Evolutionary conservation across 345 rosid species (phyloP).

Genomic region (Chamaenerion angustifolium): DNA sequence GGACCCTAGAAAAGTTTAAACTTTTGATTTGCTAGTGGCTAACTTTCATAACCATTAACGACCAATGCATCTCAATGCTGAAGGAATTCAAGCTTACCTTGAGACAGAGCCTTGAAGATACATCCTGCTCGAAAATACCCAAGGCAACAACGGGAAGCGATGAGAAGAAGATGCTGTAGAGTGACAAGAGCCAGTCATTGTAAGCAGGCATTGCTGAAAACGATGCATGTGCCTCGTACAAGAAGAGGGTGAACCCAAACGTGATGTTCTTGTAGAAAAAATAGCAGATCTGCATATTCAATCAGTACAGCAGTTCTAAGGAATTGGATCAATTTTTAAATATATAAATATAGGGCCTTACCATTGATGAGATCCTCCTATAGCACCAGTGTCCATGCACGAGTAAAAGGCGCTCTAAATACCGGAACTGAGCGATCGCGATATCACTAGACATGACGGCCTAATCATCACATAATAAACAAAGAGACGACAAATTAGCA

Average conservation of each 20-base stretch:
- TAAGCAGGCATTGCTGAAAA: conserved; percentile 73
- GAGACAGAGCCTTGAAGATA: conserved; percentile 46
- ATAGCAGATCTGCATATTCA: conserved; percentile 75
- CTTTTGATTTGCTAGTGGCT: too few relatives aligned
- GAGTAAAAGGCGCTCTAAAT: conserved; percentile 68
- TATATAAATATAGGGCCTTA: conserved; percentile 14
- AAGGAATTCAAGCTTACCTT: conserved; percentile 32
- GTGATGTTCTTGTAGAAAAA: conserved; percentile 86
- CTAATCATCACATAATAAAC: conserved; percentile 18
- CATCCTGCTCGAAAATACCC: conserved; percentile 88
- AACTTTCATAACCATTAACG: too few relatives aligned
- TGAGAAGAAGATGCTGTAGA: conserved; percentile 60
- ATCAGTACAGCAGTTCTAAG: conserved; percentile 5
- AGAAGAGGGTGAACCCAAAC: conserved; percentile 63
- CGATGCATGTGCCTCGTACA: conserved; percentile 62
- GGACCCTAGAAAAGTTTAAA: not conserved
- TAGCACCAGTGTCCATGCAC: conserved; percentile 99
- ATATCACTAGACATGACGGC: conserved; percentile 95
- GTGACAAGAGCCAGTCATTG: conserved; percentile 73
- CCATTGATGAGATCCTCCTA: conserved; percentile 77
- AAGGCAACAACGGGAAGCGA: conserved; percentile 65
- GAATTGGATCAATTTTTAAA: not conserved
- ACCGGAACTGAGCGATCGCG: conserved; percentile 83
- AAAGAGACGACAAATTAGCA: not conserved
- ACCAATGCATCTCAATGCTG: too few relatives aligned